These are phyloP conservation scores for Backusella macrospora DNA, from an alignment of 192 early-diverging fungal species.

Conservation along the genomic window DNA sequence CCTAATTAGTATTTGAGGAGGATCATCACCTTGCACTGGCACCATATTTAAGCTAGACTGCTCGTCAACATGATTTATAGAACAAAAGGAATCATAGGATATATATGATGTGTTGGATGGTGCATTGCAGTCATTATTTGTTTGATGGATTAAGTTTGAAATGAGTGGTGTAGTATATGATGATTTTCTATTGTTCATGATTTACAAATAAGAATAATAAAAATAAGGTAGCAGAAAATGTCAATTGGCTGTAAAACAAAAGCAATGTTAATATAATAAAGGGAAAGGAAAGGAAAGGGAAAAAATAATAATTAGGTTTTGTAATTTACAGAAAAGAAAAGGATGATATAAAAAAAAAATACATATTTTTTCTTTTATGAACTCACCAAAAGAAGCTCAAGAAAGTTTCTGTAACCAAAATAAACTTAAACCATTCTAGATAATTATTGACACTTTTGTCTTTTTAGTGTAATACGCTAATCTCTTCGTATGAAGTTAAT, in stretches of 20 bases:
- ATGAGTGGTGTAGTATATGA: neutral
- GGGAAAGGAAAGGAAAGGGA: neutral
- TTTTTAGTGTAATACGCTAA: neutral
- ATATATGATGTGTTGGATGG: neutral
- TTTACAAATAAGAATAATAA: neutral
- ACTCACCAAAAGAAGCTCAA: neutral
- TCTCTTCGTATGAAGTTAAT: no score
- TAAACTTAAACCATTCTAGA: neutral
- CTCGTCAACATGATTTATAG: neutral
- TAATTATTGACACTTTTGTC: neutral
- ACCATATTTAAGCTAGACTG: neutral
- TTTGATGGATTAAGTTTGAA: constrained; percentile 2
- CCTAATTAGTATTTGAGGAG: constrained; percentile 14
- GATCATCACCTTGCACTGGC: constrained; percentile 26
- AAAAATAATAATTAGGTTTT: no score
- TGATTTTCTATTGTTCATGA: neutral
- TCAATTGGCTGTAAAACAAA: neutral
- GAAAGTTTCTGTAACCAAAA: neutral
- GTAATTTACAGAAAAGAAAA: neutral
- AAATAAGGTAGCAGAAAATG: neutral
- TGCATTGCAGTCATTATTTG: neutral
- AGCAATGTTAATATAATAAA: neutral
- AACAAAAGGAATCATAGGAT: neutral
- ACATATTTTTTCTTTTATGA: neutral
- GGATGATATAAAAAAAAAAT: neutral